These are phyloP conservation scores for Hirsutella rhossiliensis DNA, from an alignment of 2,329 filamentous ascomycete species.

Conservation along the genomic window DNA sequence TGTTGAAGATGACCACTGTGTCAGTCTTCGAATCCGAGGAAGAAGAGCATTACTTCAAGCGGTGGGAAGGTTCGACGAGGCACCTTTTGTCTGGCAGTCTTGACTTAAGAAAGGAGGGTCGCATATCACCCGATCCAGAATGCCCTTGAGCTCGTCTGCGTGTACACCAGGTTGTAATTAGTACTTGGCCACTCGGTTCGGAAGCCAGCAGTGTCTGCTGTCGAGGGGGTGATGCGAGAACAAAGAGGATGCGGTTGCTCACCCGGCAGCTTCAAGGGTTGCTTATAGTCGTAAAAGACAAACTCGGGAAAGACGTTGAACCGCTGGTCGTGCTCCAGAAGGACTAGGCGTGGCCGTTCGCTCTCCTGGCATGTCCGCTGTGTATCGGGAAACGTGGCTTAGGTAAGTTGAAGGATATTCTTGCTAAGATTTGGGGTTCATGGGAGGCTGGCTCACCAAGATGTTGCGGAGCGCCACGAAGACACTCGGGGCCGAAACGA, in stretches of 20 bases:
- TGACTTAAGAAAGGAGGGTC: conserved; percentile 73
- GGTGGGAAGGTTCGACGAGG: conserved; percentile 10
- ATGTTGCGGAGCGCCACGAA: conserved; percentile 68
- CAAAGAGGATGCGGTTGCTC: conserved; percentile 8
- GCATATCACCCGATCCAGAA: conserved; percentile 56
- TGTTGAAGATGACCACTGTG: conserved; percentile 16
- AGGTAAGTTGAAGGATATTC: no score
- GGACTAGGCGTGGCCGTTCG: conserved; percentile 41
- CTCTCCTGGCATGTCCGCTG: conserved; percentile 9
- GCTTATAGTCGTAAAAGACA: conserved; percentile 60
- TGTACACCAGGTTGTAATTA: neutral
- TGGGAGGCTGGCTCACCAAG: conserved; percentile 41
- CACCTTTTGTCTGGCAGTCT: conserved; percentile 70
- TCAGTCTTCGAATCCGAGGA: neutral
- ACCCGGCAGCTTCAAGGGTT: conserved; percentile 54
- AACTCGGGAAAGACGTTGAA: conserved; percentile 67
- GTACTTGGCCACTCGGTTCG: no score
- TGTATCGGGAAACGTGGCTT: neutral
- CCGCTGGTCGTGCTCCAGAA: conserved; percentile 64
- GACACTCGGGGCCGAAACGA: conserved; percentile 64
- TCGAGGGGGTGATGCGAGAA: neutral
- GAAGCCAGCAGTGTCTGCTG: neutral
- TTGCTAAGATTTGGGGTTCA: no score
- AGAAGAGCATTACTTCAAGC: neutral
- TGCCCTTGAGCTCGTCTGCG: conserved; percentile 44